Evolutionary conservation across 306 rosid genomes (phyloP), one percentile per base, ranked within the genome.

Genomic region (Vigna unguiculata): DNA sequence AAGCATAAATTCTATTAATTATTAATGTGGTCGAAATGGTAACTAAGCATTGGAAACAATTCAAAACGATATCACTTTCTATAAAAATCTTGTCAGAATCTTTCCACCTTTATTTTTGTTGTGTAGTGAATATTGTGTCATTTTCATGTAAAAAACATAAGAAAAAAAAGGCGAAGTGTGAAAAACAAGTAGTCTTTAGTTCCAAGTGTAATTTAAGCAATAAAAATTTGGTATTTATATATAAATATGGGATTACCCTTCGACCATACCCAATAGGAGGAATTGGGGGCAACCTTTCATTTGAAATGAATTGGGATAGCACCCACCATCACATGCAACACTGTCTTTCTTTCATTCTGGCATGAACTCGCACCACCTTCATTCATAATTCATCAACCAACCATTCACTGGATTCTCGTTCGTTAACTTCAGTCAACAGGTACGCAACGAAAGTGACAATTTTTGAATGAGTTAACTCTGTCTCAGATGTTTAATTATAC

Each of bases 61-160:
- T 53, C 24, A 1, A 34, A 64, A 19, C 9, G 36, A 36, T 22
- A n/a, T 55, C 15, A 58, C 24, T 9, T 17, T 9, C 66, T 38
- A 36, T 16, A 24, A 38, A 59, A 48, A 19, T 69, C 19, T 32
- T 34, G 7, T 21, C 5, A 17, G 81, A 54, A 66, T 77, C 81
- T 43, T 77, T 47, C 1, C 19, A 11, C 4, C 76, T 57, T 69
- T 4, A 63, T 16, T 22, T 55, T 17, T 74, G 49, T 46, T 60
- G 61, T 13, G 12, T 47, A 7, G 32, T 30, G 61, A 77, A 78
- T 58, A 67, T 28, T 19, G 4, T 58, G 21, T 59, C 62, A 20
- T 46, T 59, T 58, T 69, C 53, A 48, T n/a, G 16, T 53, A 32
- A 20, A 30, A 46, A 77, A 67, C 68, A 45, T 14, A 53, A 53